A percentile compares a stretch with the other conserved stretches of the same genome.
These are phyloP conservation scores for Torulaspora franciscae DNA, from an alignment of 805 yeast species.

Conservation along the genomic window DNA sequence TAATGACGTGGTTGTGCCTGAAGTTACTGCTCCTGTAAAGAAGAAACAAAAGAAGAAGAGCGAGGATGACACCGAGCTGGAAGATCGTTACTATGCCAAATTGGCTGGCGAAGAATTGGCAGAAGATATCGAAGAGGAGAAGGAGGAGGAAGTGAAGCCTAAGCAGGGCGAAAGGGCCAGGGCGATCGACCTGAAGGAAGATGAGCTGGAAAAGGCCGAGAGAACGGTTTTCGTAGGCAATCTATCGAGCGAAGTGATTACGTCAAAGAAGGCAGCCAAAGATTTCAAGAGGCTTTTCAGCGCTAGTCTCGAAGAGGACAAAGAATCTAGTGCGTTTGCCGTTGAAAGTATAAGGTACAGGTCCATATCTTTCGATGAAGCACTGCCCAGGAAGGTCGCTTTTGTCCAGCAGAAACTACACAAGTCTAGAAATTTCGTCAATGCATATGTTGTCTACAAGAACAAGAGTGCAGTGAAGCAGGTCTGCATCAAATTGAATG, in stretches of 20 bases:
- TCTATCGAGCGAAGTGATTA: constrained; percentile 59
- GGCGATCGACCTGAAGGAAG: constrained; percentile 55
- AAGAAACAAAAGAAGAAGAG: constrained; percentile 14
- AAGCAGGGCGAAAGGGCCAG: constrained; percentile 38
- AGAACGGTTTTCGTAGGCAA: constrained; percentile 87
- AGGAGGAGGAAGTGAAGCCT: constrained; percentile 17
- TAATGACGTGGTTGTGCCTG: constrained; percentile 9
- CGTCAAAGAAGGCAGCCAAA: constrained; percentile 56
- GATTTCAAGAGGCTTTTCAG: constrained; percentile 60
- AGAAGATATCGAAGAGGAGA: background rate
- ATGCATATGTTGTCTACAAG: constrained; percentile 81
- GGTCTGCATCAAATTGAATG: constrained; percentile 50
- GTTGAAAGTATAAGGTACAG: constrained; percentile 82
- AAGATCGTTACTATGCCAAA: constrained; percentile 50
- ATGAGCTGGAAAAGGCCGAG: constrained; percentile 77
- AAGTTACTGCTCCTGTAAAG: constrained; percentile 29
- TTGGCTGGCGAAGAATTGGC: constrained; percentile 34
- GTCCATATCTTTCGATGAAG: constrained; percentile 83
- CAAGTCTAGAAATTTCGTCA: constrained; percentile 70
- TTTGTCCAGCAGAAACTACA: constrained; percentile 75
- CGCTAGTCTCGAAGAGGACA: constrained; percentile 14
- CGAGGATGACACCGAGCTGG: constrained; percentile 43
- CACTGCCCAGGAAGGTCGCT: constrained; percentile 88
- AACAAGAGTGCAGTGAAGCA: constrained; percentile 42
- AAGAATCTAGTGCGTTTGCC: constrained; percentile 26